A percentile compares a stretch with the other conserved stretches of the same genome.
These are phyloP conservation scores for Acanthamoeba triangularis DNA, from an alignment of 208 protist species.

Conservation along the genomic window DNA sequence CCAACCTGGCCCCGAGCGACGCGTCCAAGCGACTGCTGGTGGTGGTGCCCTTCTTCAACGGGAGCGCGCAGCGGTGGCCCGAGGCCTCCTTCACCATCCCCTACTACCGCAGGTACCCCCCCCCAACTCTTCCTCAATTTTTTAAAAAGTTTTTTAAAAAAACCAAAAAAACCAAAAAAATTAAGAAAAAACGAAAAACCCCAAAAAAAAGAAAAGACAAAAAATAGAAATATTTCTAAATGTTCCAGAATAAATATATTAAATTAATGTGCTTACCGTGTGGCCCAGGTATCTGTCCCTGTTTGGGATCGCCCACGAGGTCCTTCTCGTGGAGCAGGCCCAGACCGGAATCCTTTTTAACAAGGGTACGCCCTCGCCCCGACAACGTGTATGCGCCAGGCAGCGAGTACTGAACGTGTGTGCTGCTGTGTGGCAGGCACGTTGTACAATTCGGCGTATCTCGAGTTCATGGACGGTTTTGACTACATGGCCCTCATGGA, in stretches of 20 bases:
- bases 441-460: neutral
- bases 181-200: too few species aligned
- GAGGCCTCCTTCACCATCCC: neutral
- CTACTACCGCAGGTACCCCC: neutral
- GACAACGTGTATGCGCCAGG: too few species aligned
- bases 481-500: neutral
- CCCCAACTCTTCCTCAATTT: too few species aligned
- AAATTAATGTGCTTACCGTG: too few species aligned
- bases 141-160: too few species aligned
- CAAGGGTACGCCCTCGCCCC: neutral
- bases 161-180: too few species aligned
- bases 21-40: neutral
- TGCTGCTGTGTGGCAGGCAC: neutral
- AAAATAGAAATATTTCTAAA: too few species aligned
- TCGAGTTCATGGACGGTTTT: neutral
- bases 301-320: neutral
- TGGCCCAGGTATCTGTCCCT: neutral
- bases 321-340: neutral
- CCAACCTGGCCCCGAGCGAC: neutral
- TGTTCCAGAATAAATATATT: too few species aligned
- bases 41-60: neutral
- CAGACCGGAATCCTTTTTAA: neutral
- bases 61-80: neutral
- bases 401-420: too few species aligned
- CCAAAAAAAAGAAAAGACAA: too few species aligned